Evolutionary conservation across 371 early-diverging fungal genomes (phyloP), one percentile per base, ranked within the genome.

Genomic region (Mortierella sp.): DNA sequence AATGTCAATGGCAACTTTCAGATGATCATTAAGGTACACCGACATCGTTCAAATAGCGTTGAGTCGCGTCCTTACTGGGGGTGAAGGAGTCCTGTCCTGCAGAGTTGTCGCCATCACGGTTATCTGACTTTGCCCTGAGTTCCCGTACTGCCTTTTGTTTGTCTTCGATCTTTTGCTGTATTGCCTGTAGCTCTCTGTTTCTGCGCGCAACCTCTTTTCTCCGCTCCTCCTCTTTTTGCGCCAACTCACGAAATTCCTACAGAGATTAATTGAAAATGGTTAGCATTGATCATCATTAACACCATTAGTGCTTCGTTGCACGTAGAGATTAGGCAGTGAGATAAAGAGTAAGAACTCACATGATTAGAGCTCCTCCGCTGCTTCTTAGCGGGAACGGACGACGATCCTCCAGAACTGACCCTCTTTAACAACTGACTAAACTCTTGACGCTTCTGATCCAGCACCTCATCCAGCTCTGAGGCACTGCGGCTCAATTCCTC

Each of bases 391-490:
- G 54, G 72, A 3, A 48, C 40, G 13, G 82, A 64, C 48, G 64
- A 37, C 34, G 78, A 51, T 57, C 74, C 81, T 51, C 31, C 13
- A 8, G 67, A 14, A 16, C 61, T 57, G 34, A 50, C 57, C 43
- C 59, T 73, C 40, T 72, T 55, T 26, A 78, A n/a, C 48, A 84
- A 40, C 31, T 78, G 71, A 31, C 55, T 46, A 34, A 84, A 78
- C 75, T 84, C 78, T n/a, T 80, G 34, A 19, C 78, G 77, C 64
- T 80, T 84, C 46, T 80, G 76, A 13, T 81, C 85, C 37, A 80
- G 21, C 19, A 84, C 80, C 3, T 75, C 71, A 19, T 84, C 85
- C 61, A 84, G 59, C 9, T 84, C 85, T 6, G 75, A 24, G 0
- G 73, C 72, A 31, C 78, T 75, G 37, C 72, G 71, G 43, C 81